Evolutionary conservation across 305 asterid species (phyloP), one percentile per base, ranked within the genome.

Genomic region (Fraxinus floribunda): DNA sequence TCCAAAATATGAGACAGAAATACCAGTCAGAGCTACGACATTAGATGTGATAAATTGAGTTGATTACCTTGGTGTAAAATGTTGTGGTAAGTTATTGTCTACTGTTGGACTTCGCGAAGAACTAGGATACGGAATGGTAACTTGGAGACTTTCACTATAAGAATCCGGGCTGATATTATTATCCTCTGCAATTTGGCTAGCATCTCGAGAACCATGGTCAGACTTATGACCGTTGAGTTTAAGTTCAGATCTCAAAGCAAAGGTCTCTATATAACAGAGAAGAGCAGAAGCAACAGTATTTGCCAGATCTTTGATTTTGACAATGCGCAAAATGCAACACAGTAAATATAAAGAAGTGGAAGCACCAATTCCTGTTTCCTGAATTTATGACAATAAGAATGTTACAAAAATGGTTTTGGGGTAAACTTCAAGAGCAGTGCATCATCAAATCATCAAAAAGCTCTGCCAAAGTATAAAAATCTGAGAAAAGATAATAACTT

Each of bases 291-390:
- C 98, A 87, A 96, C 91, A 86, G 84, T 93, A 89, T 91, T 93
- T 75, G 98, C 95, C 89, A 96, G 92, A 87, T 96, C 98, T 90
- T 96, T 96, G 90, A 96, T 94, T 89, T 96, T 96, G 87, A 96
- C 90, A 75, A 96, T 94, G 90, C 93, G 99, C 91, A 96, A 87
- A 86, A 96, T 93, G 93, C 97, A 93, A 89, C 98, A 94, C 82
- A 96, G 97, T 82, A 96, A 91, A 91, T 96, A 96, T 80, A 91
- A 90, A 80, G 98, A 91, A 79, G 97, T 88, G 89, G 89, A 89
- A 79, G 92, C 92, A 86, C 94, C 95, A 84, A 91, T 90, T 86
- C 89, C 88, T 74, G 89, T 84, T 89, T 89, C 98, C 99, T 96
- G 91, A 75, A 91, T 81, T 83, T 79, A 79, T 29, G 80, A 82